Evolutionary conservation across 768 basidiomycete species (phyloP).

Genomic region (Russula emetica): DNA sequence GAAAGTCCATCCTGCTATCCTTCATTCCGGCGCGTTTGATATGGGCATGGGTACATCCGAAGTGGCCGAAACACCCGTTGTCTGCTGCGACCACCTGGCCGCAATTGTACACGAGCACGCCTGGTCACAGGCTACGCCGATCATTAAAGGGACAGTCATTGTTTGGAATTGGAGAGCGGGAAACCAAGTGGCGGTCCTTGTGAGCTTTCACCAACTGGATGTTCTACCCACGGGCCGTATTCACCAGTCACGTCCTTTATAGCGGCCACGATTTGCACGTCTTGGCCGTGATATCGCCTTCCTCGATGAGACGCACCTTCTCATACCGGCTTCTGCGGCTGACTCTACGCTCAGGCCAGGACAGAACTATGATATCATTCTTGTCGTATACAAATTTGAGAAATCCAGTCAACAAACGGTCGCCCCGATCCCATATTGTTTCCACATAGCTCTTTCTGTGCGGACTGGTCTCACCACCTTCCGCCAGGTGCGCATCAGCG

Average conservation of each 20-base stretch:
- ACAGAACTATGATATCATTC: slow-evolving; percentile 8
- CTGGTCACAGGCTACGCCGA: background rate
- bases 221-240: background rate
- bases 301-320: slow-evolving; percentile 18
- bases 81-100: slow-evolving; percentile 13
- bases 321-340: slow-evolving; percentile 8
- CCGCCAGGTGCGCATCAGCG: slow-evolving; percentile 3
- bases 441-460: slow-evolving; percentile 9
- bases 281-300: slow-evolving; percentile 13
- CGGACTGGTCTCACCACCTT: slow-evolving; percentile 13
- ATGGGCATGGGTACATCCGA: slow-evolving; percentile 8
- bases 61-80: background rate
- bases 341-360: slow-evolving; percentile 15
- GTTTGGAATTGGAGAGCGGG: slow-evolving; percentile 23
- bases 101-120: slow-evolving; percentile 9
- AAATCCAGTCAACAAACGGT: background rate
- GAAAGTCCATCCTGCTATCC: slow-evolving; percentile 7
- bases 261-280: slow-evolving; percentile 12
- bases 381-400: slow-evolving; percentile 9
- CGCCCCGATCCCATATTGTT: slow-evolving; percentile 8
- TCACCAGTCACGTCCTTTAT: background rate
- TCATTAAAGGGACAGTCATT: background rate
- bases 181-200: slow-evolving; percentile 8
- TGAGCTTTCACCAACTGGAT: background rate
- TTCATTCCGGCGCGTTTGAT: slow-evolving; percentile 10